phyloP scores from a whole-genome alignment of 164 flowering plant species.

The Chimonanthus praecox region DNA sequence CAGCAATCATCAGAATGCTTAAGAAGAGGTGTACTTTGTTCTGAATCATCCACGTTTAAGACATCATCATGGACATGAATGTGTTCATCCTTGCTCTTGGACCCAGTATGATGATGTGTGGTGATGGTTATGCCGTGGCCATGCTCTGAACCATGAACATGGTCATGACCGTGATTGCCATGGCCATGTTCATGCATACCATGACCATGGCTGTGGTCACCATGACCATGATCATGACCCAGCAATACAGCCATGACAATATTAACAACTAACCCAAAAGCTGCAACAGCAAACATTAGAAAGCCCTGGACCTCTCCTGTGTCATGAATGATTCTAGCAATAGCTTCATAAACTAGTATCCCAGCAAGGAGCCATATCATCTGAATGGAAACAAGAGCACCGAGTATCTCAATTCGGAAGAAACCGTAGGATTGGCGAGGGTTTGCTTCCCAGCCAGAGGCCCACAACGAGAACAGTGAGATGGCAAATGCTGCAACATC shows the following conservation, averaged over 20 bases:
- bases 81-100: background rate
- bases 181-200: slow-evolving; percentile 23
- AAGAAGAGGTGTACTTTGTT: background rate
- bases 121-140: slow-evolving; percentile 10
- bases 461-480: slow-evolving; percentile 33
- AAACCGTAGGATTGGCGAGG: slow-evolving; percentile 46
- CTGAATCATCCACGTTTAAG: slow-evolving; percentile 10
- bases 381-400: slow-evolving; percentile 45
- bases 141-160: background rate
- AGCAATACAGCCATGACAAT: slow-evolving; percentile 34
- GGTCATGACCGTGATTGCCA: slow-evolving; percentile 16
- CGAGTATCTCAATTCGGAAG: slow-evolving; percentile 42
- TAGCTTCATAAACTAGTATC: slow-evolving; percentile 44
- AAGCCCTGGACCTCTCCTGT: slow-evolving; percentile 33
- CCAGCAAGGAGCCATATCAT: slow-evolving; percentile 45
- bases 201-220: background rate
- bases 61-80: background rate
- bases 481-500: too few species aligned
- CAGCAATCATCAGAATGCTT: slow-evolving; percentile 1
- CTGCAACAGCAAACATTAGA: slow-evolving; percentile 41
- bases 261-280: slow-evolving; percentile 43
- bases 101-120: slow-evolving; percentile 16
- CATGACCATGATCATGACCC: slow-evolving; percentile 36
- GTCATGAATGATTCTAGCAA: slow-evolving; percentile 26
- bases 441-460: slow-evolving; percentile 47